These are phyloP conservation scores for Verticillium nubilum DNA, from an alignment of 2,329 filamentous ascomycete genomes.

Conservation along the genomic window DNA sequence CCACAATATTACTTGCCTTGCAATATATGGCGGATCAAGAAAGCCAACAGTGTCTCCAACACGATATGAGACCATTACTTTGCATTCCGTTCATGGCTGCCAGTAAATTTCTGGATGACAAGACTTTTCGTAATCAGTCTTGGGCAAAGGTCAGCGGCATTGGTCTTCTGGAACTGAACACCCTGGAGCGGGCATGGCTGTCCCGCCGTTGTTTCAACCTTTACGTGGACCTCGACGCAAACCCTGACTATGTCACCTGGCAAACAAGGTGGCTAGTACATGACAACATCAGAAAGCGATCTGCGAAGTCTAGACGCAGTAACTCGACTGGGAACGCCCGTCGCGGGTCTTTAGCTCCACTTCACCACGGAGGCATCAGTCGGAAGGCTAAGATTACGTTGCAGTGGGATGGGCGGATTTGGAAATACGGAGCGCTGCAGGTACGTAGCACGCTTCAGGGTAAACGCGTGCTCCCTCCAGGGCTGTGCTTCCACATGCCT, in stretches of 20 bases:
- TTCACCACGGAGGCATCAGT: background rate
- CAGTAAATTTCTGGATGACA: background rate
- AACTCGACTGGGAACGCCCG: background rate
- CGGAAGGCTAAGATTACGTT: background rate
- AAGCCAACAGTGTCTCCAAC: background rate
- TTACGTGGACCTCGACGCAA: background rate
- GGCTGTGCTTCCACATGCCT: background rate
- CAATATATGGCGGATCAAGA: background rate
- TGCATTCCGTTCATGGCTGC: background rate
- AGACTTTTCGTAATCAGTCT: background rate
- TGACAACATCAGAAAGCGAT: background rate
- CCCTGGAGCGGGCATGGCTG: background rate
- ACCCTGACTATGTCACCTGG: background rate
- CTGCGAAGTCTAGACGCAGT: background rate
- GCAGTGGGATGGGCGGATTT: background rate
- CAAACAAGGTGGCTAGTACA: background rate
- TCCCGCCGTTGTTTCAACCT: background rate
- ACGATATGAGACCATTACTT: background rate
- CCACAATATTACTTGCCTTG: background rate
- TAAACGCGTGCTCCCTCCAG: background rate
- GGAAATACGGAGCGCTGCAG: background rate
- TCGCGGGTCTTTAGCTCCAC: background rate
- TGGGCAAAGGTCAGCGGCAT: background rate
- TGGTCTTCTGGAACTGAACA: background rate
- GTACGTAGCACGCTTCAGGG: background rate